phyloP scores from a whole-genome alignment of 2,329 filamentous ascomycete species.

The Fusarium tricinctum region DNA sequence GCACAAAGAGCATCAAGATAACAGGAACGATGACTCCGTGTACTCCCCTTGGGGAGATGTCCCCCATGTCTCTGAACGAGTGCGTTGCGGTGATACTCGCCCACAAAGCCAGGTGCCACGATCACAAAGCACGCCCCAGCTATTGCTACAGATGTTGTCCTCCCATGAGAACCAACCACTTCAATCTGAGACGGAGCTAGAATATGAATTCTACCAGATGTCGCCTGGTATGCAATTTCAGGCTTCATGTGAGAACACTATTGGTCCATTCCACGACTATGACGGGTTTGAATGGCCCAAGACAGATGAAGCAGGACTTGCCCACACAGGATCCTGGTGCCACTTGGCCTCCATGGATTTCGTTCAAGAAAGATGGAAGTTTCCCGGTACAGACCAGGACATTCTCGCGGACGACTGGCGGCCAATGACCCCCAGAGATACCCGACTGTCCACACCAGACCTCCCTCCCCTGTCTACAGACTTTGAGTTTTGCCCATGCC shows the following conservation, averaged over 20 bases:
- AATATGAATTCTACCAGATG: constrained; percentile 6
- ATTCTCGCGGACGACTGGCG: constrained; percentile 21
- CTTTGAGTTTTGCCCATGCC: constrained; percentile 47
- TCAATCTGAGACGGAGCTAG: background rate
- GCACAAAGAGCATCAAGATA: background rate
- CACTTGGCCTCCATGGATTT: background rate
- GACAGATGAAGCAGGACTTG: constrained; percentile 13
- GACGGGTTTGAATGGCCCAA: background rate
- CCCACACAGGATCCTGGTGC: constrained; percentile 44
- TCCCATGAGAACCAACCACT: background rate
- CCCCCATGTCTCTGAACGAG: constrained; percentile 8
- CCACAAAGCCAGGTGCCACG: background rate
- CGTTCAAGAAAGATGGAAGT: background rate
- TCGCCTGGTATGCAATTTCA: constrained; percentile 20
- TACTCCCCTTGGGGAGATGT: background rate
- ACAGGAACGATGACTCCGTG: background rate
- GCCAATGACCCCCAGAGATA: constrained; percentile 36
- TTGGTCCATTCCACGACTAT: background rate
- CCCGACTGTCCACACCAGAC: constrained; percentile 44
- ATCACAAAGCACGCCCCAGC: constrained; percentile 17
- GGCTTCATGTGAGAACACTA: constrained; percentile 11
- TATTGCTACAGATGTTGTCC: constrained; percentile 4
- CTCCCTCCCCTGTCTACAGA: constrained; percentile 40
- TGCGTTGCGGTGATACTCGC: constrained; percentile 7
- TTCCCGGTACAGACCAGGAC: constrained; percentile 5